A percentile compares a stretch with the other conserved stretches of the same genome.
phyloP scores from a whole-genome alignment of 139 green algal species.

The Chlamydomonas incerta region DNA sequence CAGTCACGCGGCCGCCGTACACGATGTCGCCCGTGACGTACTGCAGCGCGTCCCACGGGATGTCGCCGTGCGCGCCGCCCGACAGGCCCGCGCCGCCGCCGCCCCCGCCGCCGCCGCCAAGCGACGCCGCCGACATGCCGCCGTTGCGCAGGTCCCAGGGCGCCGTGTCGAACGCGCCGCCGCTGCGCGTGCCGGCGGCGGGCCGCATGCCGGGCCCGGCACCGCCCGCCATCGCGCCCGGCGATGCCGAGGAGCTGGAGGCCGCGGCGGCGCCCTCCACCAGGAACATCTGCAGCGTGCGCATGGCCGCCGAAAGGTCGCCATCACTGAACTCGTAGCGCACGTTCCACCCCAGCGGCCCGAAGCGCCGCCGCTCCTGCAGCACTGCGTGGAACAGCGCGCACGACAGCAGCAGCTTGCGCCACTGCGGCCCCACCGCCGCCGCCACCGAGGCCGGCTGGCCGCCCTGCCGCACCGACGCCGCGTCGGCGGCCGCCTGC shows the following conservation, averaged over 20 bases:
- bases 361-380: conserved; percentile 82
- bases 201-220: not conserved
- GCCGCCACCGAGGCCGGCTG: not conserved
- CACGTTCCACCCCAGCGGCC: conserved; percentile 88
- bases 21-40: conserved; percentile 87
- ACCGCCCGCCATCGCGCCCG: not conserved
- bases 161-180: not conserved
- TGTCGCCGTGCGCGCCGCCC: not conserved
- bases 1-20: conserved; percentile 89
- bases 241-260: not conserved
- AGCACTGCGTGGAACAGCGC: conserved; percentile 86
- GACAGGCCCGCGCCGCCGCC: not conserved
- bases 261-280: not conserved
- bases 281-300: conserved; percentile 66
- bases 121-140: not conserved
- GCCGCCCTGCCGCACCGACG: too few relatives aligned
- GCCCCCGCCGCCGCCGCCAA: not conserved
- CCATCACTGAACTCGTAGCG: conserved; percentile 84
- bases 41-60: conserved; percentile 78
- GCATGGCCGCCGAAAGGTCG: conserved; percentile 81
- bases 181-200: not conserved
- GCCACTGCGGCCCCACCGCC: conserved; percentile 55
- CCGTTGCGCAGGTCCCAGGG: not conserved
- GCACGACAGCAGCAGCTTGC: conserved; percentile 77
- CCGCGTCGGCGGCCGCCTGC: too few relatives aligned